Conservation (phyloP, 306 rosid species). For the Luffa aegyptiaca region DNA sequence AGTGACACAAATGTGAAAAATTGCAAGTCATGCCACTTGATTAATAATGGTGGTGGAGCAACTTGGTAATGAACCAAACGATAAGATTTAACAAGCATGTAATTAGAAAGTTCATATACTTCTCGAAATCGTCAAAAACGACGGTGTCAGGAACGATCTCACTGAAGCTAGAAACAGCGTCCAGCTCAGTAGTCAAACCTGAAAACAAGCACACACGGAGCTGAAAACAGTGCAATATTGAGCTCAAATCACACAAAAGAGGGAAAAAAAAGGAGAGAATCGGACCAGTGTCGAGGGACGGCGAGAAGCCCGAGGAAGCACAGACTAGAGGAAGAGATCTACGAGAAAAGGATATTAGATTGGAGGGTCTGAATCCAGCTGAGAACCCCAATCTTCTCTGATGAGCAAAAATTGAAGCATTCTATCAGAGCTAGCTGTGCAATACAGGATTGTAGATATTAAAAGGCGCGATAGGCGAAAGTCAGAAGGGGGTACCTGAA, state of each 20-base stretch:
- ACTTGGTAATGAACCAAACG: neutral
- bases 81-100: neutral
- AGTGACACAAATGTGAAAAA: neutral
- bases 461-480: neutral
- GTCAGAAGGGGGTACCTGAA: conserved; percentile 25
- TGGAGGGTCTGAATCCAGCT: conserved; percentile 25
- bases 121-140: conserved; percentile 86
- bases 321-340: conserved; percentile 33
- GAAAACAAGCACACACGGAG: conserved; percentile 2
- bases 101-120: conserved; percentile 14
- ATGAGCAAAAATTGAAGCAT: neutral
- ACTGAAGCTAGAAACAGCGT: conserved; percentile 73
- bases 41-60: too few relatives aligned
- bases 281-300: conserved; percentile 50
- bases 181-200: conserved; percentile 66
- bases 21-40: too few relatives aligned
- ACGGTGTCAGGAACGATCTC: conserved; percentile 98
- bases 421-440: neutral
- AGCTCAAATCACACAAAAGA: neutral
- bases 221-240: neutral
- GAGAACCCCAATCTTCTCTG: conserved; percentile 35
- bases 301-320: conserved; percentile 36
- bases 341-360: conserved; percentile 18
- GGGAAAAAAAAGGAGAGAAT: neutral
- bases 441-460: neutral